Evolutionary conservation across 768 basidiomycete genomes (phyloP).

Genomic region (Boletus bicolor): DNA sequence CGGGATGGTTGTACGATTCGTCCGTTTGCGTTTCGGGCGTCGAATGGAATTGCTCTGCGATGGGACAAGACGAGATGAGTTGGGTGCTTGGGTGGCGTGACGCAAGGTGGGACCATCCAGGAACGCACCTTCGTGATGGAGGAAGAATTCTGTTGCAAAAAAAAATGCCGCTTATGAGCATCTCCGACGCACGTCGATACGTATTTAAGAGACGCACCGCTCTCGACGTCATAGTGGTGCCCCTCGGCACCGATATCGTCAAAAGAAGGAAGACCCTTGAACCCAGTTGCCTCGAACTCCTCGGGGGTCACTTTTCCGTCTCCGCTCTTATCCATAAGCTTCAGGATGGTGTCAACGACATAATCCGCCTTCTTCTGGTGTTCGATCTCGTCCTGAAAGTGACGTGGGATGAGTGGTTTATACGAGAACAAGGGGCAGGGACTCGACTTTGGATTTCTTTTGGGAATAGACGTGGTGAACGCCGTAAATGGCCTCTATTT

Average conservation of each 20-base stretch:
- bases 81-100: background rate
- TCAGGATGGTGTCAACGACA: constrained; percentile 70
- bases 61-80: background rate
- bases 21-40: constrained; percentile 98
- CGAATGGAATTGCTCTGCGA: constrained; percentile 81
- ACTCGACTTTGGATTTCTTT: constrained; percentile 66
- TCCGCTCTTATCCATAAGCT: constrained; percentile 64
- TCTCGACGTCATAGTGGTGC: constrained; percentile 90
- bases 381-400: constrained; percentile 61
- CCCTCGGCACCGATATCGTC: constrained; percentile 84
- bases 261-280: constrained; percentile 79
- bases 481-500: constrained; percentile 95
- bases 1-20: constrained; percentile 89
- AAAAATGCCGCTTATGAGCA: background rate
- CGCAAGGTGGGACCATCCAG: background rate
- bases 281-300: constrained; percentile 71
- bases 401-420: background rate
- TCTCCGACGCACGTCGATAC: background rate
- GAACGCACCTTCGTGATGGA: constrained; percentile 88
- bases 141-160: constrained; percentile 72
- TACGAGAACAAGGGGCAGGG: background rate
- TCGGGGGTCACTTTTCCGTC: constrained; percentile 68
- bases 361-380: constrained; percentile 79
- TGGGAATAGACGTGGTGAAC: constrained; percentile 89
- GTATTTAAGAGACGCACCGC: constrained; percentile 50